phyloP scores from a whole-genome alignment of 2,329 filamentous ascomycete species.

The Hymenoscyphus infarciens region DNA sequence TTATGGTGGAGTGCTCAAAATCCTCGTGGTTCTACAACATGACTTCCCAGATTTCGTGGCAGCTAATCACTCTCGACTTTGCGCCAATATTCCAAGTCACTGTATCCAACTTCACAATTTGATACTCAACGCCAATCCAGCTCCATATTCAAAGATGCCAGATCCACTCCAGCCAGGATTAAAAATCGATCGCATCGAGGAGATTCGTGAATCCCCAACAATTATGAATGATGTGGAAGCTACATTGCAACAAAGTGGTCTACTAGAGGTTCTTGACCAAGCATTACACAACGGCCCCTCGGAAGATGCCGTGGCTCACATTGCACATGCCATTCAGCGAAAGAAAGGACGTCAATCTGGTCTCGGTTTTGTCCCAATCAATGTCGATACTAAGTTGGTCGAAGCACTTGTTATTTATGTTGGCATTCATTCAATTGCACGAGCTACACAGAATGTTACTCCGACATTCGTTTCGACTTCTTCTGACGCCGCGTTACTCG shows the following conservation, averaged over 20 bases:
- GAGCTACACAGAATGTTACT: constrained; percentile 54
- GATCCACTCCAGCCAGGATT: constrained; percentile 70
- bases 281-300: constrained; percentile 59
- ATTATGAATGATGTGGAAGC: constrained; percentile 58
- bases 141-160: constrained; percentile 62
- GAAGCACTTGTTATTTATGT: constrained; percentile 83
- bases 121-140: constrained; percentile 76
- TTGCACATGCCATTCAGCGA: constrained; percentile 69
- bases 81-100: constrained; percentile 75
- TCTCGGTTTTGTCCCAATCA: constrained; percentile 63
- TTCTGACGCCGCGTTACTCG: constrained; percentile 68
- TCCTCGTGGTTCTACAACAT: constrained; percentile 82
- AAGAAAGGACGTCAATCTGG: constrained; percentile 55
- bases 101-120: constrained; percentile 87
- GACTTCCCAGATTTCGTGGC: constrained; percentile 93
- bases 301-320: constrained; percentile 70
- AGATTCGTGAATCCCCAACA: constrained; percentile 64
- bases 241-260: constrained; percentile 50
- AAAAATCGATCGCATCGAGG: constrained; percentile 73
- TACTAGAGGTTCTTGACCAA: constrained; percentile 58
- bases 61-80: constrained; percentile 79
- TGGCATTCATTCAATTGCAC: constrained; percentile 66
- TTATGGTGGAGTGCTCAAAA: constrained; percentile 78
- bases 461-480: constrained; percentile 62
- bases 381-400: constrained; percentile 67